Evolutionary conservation across 805 yeast genomes (phyloP).

Genomic region (Scheffersomyces spartinae): DNA sequence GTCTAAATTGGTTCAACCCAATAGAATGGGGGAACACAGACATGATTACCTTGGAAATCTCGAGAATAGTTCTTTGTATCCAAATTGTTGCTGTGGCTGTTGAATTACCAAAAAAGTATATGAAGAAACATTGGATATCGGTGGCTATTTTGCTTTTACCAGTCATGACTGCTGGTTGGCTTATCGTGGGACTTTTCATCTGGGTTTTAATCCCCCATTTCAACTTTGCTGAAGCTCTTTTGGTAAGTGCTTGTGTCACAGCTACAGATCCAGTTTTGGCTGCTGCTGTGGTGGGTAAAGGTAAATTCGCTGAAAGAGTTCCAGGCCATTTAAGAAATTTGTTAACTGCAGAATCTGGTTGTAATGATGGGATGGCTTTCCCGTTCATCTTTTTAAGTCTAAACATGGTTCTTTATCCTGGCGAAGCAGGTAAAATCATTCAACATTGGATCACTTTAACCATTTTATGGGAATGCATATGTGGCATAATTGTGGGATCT

Average conservation of each 20-base stretch:
- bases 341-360: constrained; percentile 77
- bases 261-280: constrained; percentile 95
- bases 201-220: constrained; percentile 70
- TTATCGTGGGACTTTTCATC: constrained; percentile 66
- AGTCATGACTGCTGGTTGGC: constrained; percentile 88
- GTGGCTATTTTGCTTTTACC: constrained; percentile 67
- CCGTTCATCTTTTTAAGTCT: constrained; percentile 73
- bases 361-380: constrained; percentile 94
- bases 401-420: constrained; percentile 53
- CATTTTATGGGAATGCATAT: constrained; percentile 67
- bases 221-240: constrained; percentile 57
- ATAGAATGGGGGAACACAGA: constrained; percentile 79
- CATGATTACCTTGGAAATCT: constrained; percentile 68
- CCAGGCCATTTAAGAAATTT: constrained; percentile 87
- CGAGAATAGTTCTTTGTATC: constrained; percentile 71
- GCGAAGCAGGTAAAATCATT: constrained; percentile 55
- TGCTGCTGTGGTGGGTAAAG: constrained; percentile 91
- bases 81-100: constrained; percentile 94
- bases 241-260: constrained; percentile 79
- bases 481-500: constrained; percentile 69
- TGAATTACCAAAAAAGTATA: constrained; percentile 81
- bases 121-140: constrained; percentile 74
- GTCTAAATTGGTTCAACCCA: constrained; percentile 76
- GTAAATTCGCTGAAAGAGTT: constrained; percentile 80
- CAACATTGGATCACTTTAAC: constrained; percentile 74